These are phyloP conservation scores for Corynascus novoguineensis DNA, from an alignment of 495 filamentous ascomycete genomes.

Conservation along the genomic window DNA sequence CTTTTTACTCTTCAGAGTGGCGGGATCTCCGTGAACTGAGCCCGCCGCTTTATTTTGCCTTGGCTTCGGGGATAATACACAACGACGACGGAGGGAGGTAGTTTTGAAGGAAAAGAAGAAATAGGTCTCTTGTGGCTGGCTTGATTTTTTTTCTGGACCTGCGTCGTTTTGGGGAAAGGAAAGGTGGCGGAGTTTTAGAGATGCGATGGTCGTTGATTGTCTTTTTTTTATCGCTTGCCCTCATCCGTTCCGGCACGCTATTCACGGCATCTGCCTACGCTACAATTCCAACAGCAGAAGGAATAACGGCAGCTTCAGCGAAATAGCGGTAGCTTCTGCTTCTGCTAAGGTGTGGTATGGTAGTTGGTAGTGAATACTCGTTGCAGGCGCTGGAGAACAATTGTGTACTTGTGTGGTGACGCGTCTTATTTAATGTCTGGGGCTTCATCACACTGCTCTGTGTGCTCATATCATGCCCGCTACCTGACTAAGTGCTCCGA, in stretches of 20 bases:
- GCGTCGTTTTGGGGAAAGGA: not conserved
- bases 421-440: not conserved
- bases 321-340: not conserved
- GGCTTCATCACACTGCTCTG: not conserved
- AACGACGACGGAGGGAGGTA: not conserved
- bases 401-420: not conserved
- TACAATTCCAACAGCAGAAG: not conserved
- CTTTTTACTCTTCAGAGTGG: not conserved
- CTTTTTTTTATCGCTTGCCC: not conserved
- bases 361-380: slow-evolving; percentile 4
- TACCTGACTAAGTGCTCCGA: too few species aligned
- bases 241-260: not conserved
- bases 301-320: not conserved
- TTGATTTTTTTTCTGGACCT: slow-evolving; percentile 5
- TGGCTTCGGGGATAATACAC: not conserved
- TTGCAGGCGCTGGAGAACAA: too few species aligned
- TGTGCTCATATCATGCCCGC: too few species aligned
- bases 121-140: not conserved
- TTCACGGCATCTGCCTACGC: not conserved
- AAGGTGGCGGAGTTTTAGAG: slow-evolving; percentile 1
- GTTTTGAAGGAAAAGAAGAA: not conserved
- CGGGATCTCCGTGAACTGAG: not conserved
- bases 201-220: not conserved
- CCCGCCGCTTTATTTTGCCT: not conserved
- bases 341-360: not conserved